A percentile compares a stretch with the other conserved stretches of the same genome.
phyloP scores from a whole-genome alignment of 208 protist genomes.

The Tritrichomonas foetus region DNA sequence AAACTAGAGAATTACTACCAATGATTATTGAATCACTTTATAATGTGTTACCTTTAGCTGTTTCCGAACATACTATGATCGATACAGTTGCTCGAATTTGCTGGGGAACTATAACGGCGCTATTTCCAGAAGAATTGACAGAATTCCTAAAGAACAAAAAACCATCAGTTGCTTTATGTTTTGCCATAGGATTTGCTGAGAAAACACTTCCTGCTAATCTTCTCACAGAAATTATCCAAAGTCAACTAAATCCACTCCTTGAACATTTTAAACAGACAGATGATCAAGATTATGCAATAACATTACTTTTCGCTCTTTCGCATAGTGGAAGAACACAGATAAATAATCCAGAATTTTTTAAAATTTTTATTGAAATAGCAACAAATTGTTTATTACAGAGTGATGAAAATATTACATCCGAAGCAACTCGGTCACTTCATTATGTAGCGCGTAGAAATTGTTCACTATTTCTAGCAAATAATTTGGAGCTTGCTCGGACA shows the following conservation, averaged over 20 bases:
- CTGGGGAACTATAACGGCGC: not conserved
- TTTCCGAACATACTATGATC: not conserved
- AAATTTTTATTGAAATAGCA: not conserved
- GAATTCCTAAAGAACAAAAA: not conserved
- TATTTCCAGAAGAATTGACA: not conserved
- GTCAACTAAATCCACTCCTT: not conserved
- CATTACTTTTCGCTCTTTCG: not conserved
- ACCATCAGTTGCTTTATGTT: not conserved
- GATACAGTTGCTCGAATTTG: not conserved
- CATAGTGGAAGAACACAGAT: not conserved
- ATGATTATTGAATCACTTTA: not conserved
- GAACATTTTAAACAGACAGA: not conserved
- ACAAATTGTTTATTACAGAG: not conserved
- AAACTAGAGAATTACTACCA: not conserved
- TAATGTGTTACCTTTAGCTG: not conserved
- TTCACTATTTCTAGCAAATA: not conserved
- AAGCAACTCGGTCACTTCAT: not conserved
- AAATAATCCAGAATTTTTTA: not conserved
- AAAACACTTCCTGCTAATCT: not conserved
- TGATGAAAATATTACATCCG: not conserved
- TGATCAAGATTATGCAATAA: not conserved
- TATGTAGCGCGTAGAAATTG: not conserved
- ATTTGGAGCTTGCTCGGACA: not conserved
- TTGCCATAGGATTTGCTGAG: not conserved
- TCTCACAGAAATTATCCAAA: not conserved